phyloP scores from a whole-genome alignment of 2,329 filamentous ascomycete species.

The Botrytis paeoniae region DNA sequence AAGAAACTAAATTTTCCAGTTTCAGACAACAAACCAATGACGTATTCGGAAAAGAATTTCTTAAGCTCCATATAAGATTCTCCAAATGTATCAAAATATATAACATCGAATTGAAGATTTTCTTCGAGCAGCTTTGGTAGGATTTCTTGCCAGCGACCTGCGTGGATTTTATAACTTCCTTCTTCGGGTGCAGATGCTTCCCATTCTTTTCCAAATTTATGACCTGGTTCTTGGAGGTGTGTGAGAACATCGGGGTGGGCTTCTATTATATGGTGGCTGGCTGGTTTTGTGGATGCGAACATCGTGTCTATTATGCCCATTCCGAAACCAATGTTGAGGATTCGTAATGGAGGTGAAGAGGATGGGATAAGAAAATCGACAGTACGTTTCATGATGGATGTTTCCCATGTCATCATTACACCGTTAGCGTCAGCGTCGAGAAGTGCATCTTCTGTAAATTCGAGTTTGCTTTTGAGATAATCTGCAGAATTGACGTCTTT shows the following conservation, averaged over 20 bases:
- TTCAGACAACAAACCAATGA: slow-evolving; percentile 73
- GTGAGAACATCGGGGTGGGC: slow-evolving; percentile 75
- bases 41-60: slow-evolving; percentile 82
- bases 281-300: slow-evolving; percentile 63
- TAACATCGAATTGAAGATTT: slow-evolving; percentile 74
- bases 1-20: slow-evolving; percentile 81
- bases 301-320: slow-evolving; percentile 86
- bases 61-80: slow-evolving; percentile 86
- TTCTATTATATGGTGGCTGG: slow-evolving; percentile 79
- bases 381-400: slow-evolving; percentile 76
- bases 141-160: slow-evolving; percentile 79
- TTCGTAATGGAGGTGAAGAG: slow-evolving; percentile 54
- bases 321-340: slow-evolving; percentile 85
- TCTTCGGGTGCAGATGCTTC: slow-evolving; percentile 53
- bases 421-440: slow-evolving; percentile 75
- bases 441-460: slow-evolving; percentile 63
- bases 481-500: slow-evolving; percentile 57
- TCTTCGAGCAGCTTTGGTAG: slow-evolving; percentile 64
- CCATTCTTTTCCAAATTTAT: slow-evolving; percentile 54
- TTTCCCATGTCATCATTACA: slow-evolving; percentile 94
- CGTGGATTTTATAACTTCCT: slow-evolving; percentile 64
- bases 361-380: slow-evolving; percentile 62
- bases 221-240: slow-evolving; percentile 47
- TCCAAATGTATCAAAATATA: slow-evolving; percentile 98
- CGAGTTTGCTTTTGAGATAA: slow-evolving; percentile 66